phyloP scores from a whole-genome alignment of 2,329 filamentous ascomycete species.

The Trichoderma sp. region DNA sequence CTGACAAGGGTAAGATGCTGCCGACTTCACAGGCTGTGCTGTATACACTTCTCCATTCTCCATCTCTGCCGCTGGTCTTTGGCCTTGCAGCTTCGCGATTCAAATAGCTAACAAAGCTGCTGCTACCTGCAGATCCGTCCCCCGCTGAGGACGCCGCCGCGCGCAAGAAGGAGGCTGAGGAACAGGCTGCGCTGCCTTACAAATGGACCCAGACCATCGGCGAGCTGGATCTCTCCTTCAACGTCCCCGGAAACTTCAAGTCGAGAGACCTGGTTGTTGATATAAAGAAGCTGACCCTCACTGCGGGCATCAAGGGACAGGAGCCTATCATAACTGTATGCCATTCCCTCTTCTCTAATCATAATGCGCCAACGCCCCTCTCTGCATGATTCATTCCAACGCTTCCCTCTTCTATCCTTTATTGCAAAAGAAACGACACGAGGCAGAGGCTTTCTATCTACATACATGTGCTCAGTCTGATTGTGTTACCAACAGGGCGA shows the following conservation, averaged over 20 bases:
- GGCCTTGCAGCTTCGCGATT: not conserved
- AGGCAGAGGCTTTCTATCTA: not conserved
- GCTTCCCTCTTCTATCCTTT: not conserved
- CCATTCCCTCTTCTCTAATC: slow-evolving; percentile 14
- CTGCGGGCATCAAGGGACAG: slow-evolving; percentile 84
- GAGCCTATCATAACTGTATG: slow-evolving; percentile 75
- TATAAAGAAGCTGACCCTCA: slow-evolving; percentile 73
- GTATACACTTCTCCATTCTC: too few relatives aligned
- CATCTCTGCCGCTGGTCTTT: not conserved
- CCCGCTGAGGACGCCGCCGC: slow-evolving; percentile 57
- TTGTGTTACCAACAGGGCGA: slow-evolving; percentile 61
- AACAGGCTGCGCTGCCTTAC: slow-evolving; percentile 91
- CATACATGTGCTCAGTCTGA: not conserved
- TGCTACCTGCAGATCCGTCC: slow-evolving; percentile 43
- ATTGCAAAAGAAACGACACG: not conserved
- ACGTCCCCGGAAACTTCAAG: slow-evolving; percentile 79
- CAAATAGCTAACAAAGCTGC: slow-evolving; percentile 14
- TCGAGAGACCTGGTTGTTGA: slow-evolving; percentile 79
- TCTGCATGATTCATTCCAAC: not conserved
- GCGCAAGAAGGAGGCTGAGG: slow-evolving; percentile 70
- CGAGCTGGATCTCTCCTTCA: slow-evolving; percentile 77
- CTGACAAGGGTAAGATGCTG: slow-evolving; percentile 38
- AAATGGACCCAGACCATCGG: slow-evolving; percentile 94
- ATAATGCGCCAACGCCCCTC: not conserved
- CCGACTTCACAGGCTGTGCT: not conserved